Evolutionary conservation across 306 rosid species (phyloP).

Genomic region (Arachis stenosperma): DNA sequence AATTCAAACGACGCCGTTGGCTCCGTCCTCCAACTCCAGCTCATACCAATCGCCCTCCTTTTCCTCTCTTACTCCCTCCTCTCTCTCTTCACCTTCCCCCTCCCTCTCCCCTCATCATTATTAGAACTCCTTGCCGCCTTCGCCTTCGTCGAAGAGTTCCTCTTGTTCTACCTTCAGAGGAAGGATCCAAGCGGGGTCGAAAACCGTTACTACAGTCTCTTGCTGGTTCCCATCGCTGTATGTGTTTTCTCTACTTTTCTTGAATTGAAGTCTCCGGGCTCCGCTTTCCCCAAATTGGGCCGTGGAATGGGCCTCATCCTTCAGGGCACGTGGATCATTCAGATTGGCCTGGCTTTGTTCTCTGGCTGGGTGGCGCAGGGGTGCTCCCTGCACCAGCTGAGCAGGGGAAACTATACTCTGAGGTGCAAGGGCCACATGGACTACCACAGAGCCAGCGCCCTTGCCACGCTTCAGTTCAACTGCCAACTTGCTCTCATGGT

Average conservation of each 20-base stretch:
- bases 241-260: conserved; percentile 62
- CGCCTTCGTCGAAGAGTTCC: conserved; percentile 75
- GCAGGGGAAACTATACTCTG: conserved; percentile 75
- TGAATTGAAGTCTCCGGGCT: conserved; percentile 51
- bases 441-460: conserved; percentile 82
- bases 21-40: conserved; percentile 66
- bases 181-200: conserved; percentile 75
- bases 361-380: conserved; percentile 63
- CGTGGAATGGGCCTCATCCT: conserved; percentile 72
- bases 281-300: conserved; percentile 51
- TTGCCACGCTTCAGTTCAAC: conserved; percentile 96
- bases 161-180: conserved; percentile 72
- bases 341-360: conserved; percentile 77
- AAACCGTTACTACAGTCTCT: conserved; percentile 74
- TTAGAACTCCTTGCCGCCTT: conserved; percentile 52
- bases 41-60: conserved; percentile 51
- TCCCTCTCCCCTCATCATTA: conserved; percentile 48
- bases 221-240: conserved; percentile 63
- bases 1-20: conserved; percentile 67
- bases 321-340: conserved; percentile 84
- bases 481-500: conserved; percentile 85
- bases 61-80: conserved; percentile 65
- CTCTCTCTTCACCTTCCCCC: conserved; percentile 48
- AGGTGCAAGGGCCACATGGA: conserved; percentile 76
- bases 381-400: conserved; percentile 58